phyloP scores from a whole-genome alignment of 805 yeast genomes.

The Ogataea nakhonphanomensis region DNA sequence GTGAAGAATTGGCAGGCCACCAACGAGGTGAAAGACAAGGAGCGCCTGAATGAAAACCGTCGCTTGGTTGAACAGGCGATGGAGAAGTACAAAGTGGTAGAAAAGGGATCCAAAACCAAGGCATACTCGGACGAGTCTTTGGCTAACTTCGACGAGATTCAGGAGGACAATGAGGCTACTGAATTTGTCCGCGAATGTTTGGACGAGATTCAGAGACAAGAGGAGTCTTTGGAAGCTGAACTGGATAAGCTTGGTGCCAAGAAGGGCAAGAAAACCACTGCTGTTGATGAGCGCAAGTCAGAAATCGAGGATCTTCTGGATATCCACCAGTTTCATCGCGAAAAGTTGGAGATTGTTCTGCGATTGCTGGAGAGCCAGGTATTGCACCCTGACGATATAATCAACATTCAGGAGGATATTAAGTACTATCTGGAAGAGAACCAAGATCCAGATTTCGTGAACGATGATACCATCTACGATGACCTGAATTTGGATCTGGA shows the following conservation, averaged over 20 bases:
- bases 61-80: constrained; percentile 43
- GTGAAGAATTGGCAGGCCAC: constrained; percentile 58
- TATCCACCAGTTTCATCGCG: constrained; percentile 75
- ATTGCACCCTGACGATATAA: constrained; percentile 70
- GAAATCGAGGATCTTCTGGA: constrained; percentile 64
- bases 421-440: constrained; percentile 91
- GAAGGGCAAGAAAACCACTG: constrained; percentile 46
- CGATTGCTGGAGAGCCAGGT: constrained; percentile 75
- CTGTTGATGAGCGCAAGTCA: constrained; percentile 49
- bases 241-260: constrained; percentile 49
- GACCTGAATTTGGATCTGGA: constrained; percentile 66
- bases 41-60: constrained; percentile 45
- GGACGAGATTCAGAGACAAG: constrained; percentile 78
- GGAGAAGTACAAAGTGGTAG: constrained; percentile 60
- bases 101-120: constrained; percentile 53
- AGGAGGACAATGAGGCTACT: constrained; percentile 68
- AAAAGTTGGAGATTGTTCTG: constrained; percentile 71
- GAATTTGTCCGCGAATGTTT: constrained; percentile 66
- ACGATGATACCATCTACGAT: constrained; percentile 92
- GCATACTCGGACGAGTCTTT: constrained; percentile 58
- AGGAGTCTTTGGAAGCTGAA: constrained; percentile 73
- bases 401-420: constrained; percentile 81
- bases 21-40: constrained; percentile 46
- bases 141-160: constrained; percentile 51
- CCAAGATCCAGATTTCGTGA: constrained; percentile 89